phyloP scores from a whole-genome alignment of 2,329 filamentous ascomycete species.

The Fusarium setosum region DNA sequence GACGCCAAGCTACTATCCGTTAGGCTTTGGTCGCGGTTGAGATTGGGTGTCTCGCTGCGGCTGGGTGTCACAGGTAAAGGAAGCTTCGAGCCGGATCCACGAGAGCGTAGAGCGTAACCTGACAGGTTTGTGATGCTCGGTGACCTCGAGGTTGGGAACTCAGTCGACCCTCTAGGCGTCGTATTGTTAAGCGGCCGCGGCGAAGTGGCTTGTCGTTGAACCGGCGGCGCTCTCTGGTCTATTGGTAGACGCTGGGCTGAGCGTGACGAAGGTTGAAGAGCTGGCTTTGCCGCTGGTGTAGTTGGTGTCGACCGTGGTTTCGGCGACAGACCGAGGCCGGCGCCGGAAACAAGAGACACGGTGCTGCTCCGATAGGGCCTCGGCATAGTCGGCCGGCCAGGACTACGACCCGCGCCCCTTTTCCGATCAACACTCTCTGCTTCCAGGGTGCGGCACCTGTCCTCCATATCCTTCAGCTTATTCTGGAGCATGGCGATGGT shows the following conservation, averaged over 20 bases:
- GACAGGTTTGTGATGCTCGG: slow-evolving; percentile 41
- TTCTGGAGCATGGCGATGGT: slow-evolving; percentile 47
- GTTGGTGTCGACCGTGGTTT: slow-evolving; percentile 41
- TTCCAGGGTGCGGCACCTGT: slow-evolving; percentile 46
- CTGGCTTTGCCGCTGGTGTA: slow-evolving; percentile 33
- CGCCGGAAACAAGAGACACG: slow-evolving; percentile 19
- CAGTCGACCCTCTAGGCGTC: slow-evolving; percentile 16
- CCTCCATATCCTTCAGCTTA: slow-evolving; percentile 51
- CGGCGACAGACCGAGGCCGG: slow-evolving; percentile 30
- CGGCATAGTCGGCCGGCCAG: slow-evolving; percentile 26
- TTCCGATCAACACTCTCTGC: slow-evolving; percentile 37
- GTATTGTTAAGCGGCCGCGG: slow-evolving; percentile 17
- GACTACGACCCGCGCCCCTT: slow-evolving; percentile 31
- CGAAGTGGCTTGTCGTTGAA: slow-evolving; percentile 17
- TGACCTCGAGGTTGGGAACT: slow-evolving; percentile 36
- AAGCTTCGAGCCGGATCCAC: slow-evolving; percentile 52
- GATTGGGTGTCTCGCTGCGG: slow-evolving; percentile 49
- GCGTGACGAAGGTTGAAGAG: slow-evolving; percentile 27
- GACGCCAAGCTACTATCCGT: slow-evolving; percentile 58
- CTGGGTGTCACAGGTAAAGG: slow-evolving; percentile 53
- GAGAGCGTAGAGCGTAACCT: slow-evolving; percentile 48
- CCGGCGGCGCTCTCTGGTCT: slow-evolving; percentile 16
- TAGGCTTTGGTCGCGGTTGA: slow-evolving; percentile 51
- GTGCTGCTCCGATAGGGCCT: slow-evolving; percentile 30
- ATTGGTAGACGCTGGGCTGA: slow-evolving; percentile 28